These are phyloP conservation scores for Mucor irregularis DNA, from an alignment of 371 early-diverging fungal genomes.

Conservation along the genomic window DNA sequence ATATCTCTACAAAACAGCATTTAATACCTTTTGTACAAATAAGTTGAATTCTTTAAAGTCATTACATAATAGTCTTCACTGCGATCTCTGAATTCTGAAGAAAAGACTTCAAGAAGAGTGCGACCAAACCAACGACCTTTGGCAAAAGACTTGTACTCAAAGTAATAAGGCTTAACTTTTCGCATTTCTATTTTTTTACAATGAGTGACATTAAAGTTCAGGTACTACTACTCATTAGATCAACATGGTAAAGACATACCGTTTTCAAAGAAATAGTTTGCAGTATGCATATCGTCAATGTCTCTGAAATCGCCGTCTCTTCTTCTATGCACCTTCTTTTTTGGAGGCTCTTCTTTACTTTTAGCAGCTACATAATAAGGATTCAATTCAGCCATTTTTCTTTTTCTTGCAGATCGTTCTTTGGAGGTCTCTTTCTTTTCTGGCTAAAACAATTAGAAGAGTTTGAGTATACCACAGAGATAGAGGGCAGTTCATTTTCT, in stretches of 20 bases:
- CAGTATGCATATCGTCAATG: constrained; percentile 24
- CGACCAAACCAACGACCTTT: constrained; percentile 91
- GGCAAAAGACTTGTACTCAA: constrained; percentile 78
- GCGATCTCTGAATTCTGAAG: constrained; percentile 87
- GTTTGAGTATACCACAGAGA: background rate
- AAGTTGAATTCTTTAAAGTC: background rate
- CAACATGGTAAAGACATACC: constrained; percentile 20
- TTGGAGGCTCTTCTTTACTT: constrained; percentile 9
- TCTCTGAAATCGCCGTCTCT: constrained; percentile 26
- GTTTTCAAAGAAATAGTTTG: constrained; percentile 49
- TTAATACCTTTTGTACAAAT: background rate
- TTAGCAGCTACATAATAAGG: constrained; percentile 10
- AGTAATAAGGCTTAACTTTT: constrained; percentile 84
- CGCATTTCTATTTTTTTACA: constrained; percentile 55
- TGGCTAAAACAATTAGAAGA: background rate
- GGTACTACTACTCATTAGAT: too few species aligned
- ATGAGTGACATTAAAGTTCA: background rate
- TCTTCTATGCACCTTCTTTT: constrained; percentile 14
- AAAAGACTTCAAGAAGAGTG: constrained; percentile 76
- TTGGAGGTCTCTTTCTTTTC: constrained; percentile 6
- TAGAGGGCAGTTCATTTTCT: background rate
- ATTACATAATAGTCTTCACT: constrained; percentile 77
- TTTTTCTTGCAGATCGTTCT: constrained; percentile 13
- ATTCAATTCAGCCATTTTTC: constrained; percentile 10
- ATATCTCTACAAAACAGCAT: constrained; percentile 44